phyloP scores from a whole-genome alignment of 805 yeast species.

The Tetrapisispora namnaoensis region DNA sequence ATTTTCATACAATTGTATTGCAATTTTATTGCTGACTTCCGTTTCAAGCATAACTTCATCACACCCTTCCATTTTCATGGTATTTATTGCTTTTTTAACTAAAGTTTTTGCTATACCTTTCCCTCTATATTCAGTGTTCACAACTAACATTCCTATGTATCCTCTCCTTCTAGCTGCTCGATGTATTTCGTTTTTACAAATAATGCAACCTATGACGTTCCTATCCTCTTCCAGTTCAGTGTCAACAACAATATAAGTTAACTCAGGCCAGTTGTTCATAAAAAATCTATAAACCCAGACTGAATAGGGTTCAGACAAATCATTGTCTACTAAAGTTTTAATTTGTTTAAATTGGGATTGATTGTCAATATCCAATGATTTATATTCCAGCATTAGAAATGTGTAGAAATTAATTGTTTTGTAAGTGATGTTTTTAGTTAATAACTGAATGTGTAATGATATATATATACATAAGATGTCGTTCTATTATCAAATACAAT shows the following conservation, averaged over 20 bases:
- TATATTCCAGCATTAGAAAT: conserved; percentile 7
- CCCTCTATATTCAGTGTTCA: conserved; percentile 60
- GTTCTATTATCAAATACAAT: too few species aligned
- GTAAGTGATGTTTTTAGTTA: too few species aligned
- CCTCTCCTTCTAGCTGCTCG: conserved; percentile 64
- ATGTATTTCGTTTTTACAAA: conserved; percentile 74
- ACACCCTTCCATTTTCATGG: conserved; percentile 54
- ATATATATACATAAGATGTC: too few species aligned
- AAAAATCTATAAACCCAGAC: conserved; percentile 87
- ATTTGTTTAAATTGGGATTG: conserved; percentile 37
- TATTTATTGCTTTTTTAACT: conserved; percentile 50
- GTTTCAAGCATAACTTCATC: conserved; percentile 94
- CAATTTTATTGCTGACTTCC: conserved; percentile 70
- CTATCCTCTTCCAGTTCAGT: conserved; percentile 13
- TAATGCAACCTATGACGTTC: conserved; percentile 67
- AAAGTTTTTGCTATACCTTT: conserved; percentile 72
- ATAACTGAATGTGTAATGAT: too few species aligned
- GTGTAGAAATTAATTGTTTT: not conserved
- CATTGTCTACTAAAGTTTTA: conserved; percentile 51
- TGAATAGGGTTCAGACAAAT: conserved; percentile 90
- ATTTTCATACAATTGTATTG: conserved; percentile 58
- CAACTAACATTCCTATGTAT: conserved; percentile 94
- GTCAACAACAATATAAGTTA: conserved; percentile 56
- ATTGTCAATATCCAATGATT: conserved; percentile 20
- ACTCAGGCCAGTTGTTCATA: conserved; percentile 81